phyloP scores from a whole-genome alignment of 164 flowering plant genomes.

The Vitis riparia region DNA sequence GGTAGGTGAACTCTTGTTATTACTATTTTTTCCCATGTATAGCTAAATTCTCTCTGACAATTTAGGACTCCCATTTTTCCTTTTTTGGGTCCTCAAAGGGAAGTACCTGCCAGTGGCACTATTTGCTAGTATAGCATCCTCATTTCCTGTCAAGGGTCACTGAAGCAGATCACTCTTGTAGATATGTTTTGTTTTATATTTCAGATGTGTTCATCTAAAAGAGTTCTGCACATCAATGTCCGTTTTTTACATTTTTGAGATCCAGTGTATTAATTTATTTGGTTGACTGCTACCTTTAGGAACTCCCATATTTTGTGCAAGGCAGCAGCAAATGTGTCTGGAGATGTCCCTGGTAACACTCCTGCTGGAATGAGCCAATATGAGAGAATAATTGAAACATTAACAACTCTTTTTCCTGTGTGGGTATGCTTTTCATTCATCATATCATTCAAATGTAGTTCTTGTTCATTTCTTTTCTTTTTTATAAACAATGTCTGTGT shows the following conservation, averaged over 20 bases:
- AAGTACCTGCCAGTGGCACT: too few species aligned
- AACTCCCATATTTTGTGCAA: slow-evolving; percentile 47
- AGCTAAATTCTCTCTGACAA: too few species aligned
- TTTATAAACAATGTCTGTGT: not conserved
- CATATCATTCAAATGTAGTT: not conserved
- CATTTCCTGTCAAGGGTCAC: not conserved
- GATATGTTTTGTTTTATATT: not conserved
- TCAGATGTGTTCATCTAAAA: not conserved
- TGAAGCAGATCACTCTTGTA: not conserved
- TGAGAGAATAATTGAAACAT: slow-evolving; percentile 78
- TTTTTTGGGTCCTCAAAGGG: too few species aligned
- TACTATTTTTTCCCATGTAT: too few species aligned
- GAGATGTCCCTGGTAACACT: slow-evolving; percentile 57
- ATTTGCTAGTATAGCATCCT: not conserved
- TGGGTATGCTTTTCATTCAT: slow-evolving; percentile 60
- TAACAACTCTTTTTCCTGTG: slow-evolving; percentile 91
- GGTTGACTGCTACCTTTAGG: slow-evolving; percentile 33
- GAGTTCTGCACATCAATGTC: not conserved
- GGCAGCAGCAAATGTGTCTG: slow-evolving; percentile 65
- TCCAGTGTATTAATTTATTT: not conserved
- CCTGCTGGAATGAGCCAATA: slow-evolving; percentile 57
- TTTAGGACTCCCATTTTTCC: too few species aligned
- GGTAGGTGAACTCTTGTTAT: too few species aligned
- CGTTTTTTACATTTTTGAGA: not conserved
- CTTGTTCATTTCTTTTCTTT: slow-evolving; percentile 3